phyloP scores from a whole-genome alignment of 257 asterid genomes.

The Parsonsia alboflavescens region DNA sequence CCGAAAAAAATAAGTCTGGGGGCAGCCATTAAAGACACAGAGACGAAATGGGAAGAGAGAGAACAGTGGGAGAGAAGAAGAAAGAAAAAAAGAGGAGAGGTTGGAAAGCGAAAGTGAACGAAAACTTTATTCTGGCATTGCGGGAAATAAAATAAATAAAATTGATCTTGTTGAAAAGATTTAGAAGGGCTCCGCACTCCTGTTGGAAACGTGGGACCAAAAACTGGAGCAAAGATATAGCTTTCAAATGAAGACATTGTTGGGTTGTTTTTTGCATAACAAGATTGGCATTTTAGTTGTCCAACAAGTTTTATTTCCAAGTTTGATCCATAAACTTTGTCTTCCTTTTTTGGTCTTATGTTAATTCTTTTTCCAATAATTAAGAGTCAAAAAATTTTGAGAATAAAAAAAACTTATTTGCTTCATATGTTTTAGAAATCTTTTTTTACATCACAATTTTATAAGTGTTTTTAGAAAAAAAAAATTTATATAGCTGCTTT shows the following conservation, averaged over 20 bases:
- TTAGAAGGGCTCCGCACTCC: not conserved
- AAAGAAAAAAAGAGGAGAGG: constrained; percentile 18
- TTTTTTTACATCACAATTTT: no score
- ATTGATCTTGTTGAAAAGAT: not conserved
- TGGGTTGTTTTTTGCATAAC: not conserved
- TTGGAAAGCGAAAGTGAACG: constrained; percentile 36
- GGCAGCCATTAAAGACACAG: constrained; percentile 61
- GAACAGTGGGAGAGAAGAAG: constrained; percentile 12
- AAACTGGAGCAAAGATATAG: constrained; percentile 11
- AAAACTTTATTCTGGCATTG: constrained; percentile 5
- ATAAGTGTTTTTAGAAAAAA: no score
- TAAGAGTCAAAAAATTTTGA: no score
- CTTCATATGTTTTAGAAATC: no score
- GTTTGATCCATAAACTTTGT: no score
- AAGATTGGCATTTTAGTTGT: no score
- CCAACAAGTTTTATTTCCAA: no score
- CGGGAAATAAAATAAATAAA: not conserved
- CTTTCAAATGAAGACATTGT: constrained; percentile 13
- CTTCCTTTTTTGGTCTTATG: no score
- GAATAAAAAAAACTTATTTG: no score
- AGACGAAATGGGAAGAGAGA: constrained; percentile 9
- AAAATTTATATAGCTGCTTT: no score
- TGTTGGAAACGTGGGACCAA: constrained; percentile 13
- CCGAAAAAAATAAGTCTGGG: constrained; percentile 51
- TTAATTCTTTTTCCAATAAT: no score